These are phyloP conservation scores for Scalesia atractyloides DNA, from an alignment of 129 eudicot genomes.

Conservation along the genomic window DNA sequence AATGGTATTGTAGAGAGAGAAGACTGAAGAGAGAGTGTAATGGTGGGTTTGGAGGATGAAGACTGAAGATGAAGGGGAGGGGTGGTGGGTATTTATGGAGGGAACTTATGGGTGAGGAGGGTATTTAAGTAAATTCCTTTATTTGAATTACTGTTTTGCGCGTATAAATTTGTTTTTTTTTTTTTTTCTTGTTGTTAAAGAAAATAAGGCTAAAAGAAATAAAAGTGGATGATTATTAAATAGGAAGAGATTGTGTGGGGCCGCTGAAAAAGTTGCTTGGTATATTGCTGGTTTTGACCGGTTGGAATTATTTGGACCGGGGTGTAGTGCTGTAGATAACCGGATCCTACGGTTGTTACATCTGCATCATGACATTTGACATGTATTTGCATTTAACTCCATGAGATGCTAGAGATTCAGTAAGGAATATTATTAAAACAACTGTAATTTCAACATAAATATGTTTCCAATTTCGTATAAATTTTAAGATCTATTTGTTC, in stretches of 20 bases:
- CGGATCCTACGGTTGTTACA: slow-evolving; percentile 2
- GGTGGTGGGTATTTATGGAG: slow-evolving; percentile 36
- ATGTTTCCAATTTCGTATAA: too few species aligned
- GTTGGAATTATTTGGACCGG: slow-evolving; percentile 23
- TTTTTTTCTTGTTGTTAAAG: too few species aligned
- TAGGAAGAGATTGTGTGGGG: slow-evolving; percentile 37
- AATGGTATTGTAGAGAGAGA: neutral
- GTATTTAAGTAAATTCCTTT: slow-evolving; percentile 21
- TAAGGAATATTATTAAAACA: too few species aligned
- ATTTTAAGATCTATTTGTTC: too few species aligned
- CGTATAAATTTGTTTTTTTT: slow-evolving; percentile 2
- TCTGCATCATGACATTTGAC: too few species aligned
- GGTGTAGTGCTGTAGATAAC: neutral
- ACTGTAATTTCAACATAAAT: neutral
- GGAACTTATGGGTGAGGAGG: slow-evolving; percentile 20
- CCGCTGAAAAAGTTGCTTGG: slow-evolving; percentile 31
- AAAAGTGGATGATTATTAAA: neutral
- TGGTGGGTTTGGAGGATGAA: neutral
- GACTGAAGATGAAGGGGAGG: slow-evolving; percentile 4
- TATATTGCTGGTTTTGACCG: slow-evolving; percentile 30
- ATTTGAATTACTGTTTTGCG: slow-evolving; percentile 15
- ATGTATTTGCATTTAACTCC: too few species aligned
- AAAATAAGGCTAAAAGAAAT: neutral
- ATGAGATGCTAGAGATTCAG: too few species aligned
- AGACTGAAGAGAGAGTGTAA: neutral